phyloP scores from a whole-genome alignment of 129 eudicot genomes.

The Chrysanthemum seticuspe region DNA sequence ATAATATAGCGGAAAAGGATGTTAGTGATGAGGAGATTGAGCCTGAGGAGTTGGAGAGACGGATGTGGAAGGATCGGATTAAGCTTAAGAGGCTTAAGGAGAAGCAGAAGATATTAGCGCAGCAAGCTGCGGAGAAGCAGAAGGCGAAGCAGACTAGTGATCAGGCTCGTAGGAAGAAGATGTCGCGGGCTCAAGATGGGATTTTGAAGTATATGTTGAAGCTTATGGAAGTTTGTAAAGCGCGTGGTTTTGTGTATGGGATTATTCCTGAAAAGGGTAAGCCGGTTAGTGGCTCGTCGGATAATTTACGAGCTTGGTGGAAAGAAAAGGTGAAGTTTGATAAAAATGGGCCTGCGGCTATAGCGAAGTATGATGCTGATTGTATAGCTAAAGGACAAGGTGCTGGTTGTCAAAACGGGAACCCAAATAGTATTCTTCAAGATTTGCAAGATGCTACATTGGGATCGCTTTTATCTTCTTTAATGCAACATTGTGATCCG shows the following conservation, averaged over 20 bases:
- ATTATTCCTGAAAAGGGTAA: slow-evolving; percentile 96
- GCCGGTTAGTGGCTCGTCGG: slow-evolving; percentile 91
- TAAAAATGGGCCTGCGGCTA: slow-evolving; percentile 89
- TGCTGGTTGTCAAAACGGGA: slow-evolving; percentile 41
- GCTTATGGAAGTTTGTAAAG: slow-evolving; percentile 96
- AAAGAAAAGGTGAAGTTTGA: slow-evolving; percentile 95
- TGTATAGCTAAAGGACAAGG: slow-evolving; percentile 38
- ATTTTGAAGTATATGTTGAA: slow-evolving; percentile 63
- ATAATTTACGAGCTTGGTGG: slow-evolving; percentile 97
- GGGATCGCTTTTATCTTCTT: slow-evolving; percentile 83
- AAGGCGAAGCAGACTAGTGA: slow-evolving; percentile 60
- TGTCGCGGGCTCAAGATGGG: slow-evolving; percentile 7
- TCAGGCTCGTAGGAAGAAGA: slow-evolving; percentile 84
- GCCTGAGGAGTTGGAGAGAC: slow-evolving; percentile 62
- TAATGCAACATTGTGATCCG: slow-evolving; percentile 52
- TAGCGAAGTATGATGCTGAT: slow-evolving; percentile 63
- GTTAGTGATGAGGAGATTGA: slow-evolving; percentile 96
- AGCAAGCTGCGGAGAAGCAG: slow-evolving; percentile 70
- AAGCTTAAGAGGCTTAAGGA: slow-evolving; percentile 77
- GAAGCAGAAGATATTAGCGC: slow-evolving; percentile 63
- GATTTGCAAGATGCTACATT: slow-evolving; percentile 96
- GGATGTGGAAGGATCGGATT: slow-evolving; percentile 92
- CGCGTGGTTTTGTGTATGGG: slow-evolving; percentile 32
- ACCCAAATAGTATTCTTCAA: slow-evolving; percentile 50
- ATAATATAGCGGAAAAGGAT: slow-evolving; percentile 75